Evolutionary conservation across 1,284 basidiomycete genomes (phyloP), one percentile per base, ranked within the genome.

Genomic region (Amylostereum chailletii): DNA sequence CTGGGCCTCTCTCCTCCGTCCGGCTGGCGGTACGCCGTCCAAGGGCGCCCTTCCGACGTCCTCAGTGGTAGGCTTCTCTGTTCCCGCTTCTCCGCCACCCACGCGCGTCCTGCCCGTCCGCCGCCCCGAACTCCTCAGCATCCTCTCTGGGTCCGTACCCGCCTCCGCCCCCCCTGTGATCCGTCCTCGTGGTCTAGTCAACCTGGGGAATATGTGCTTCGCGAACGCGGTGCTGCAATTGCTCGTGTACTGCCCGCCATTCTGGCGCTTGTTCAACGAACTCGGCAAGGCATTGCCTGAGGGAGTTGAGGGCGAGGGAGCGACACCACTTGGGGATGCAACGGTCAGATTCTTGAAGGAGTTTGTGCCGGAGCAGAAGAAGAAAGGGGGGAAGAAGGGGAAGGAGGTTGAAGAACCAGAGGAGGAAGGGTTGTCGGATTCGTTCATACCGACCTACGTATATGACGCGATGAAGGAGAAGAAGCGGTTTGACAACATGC

Each of bases 191-290:
- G 95, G 95, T 3, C 71, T 99, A 41, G 79, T 98, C 60, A 99
- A 98, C 68, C 88, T 83, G 4, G 95, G 95, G 6, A 99, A 99
- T 69, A 88, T 97, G 81, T 99, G 95, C 68, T 99, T 97, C 64
- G 94, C 94, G 47, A 98, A 98, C 61, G 86, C 93, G 0, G 88
- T 97, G 33, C 70, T 98, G 29, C 95, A 98, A 69, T 83, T 90
- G 1, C 76, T 99, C 26, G 79, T 95, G 1, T 95, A 94, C 66
- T 94, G 88, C 59, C 77, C 81, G 10, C 91, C 90, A 1, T 96
- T 98, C 66, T 84, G 85, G 60, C 76, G 77, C 45, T 69, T 97
- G 47, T 88, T 98, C 60, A 74, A 71, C 36, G 83, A 88, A 54
- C 69, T 97, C 4, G 84, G 79, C 31, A 74, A 72, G 60, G 62